phyloP scores from a whole-genome alignment of 805 yeast genomes.

The Pichia pseudocactophila region DNA sequence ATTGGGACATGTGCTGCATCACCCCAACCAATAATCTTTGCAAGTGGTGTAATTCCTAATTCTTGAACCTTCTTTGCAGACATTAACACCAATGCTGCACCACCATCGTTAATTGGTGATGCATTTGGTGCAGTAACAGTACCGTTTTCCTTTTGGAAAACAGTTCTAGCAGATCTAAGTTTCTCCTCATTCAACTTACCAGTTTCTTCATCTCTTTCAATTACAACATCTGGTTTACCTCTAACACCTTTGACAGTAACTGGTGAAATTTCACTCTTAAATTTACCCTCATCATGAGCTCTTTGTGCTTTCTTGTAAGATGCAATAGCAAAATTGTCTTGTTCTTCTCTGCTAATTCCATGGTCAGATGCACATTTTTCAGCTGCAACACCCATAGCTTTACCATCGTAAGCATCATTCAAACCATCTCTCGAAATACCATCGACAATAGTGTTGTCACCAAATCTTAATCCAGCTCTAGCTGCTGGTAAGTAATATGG shows the following conservation, averaged over 20 bases:
- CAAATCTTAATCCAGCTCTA: slow-evolving; percentile 84
- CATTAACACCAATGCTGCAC: slow-evolving; percentile 86
- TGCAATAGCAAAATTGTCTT: slow-evolving; percentile 78
- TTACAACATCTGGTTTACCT: slow-evolving; percentile 74
- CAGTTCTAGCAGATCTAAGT: slow-evolving; percentile 81
- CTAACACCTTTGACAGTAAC: slow-evolving; percentile 82
- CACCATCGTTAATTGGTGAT: slow-evolving; percentile 95
- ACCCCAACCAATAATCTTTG: slow-evolving; percentile 89
- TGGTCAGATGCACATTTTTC: slow-evolving; percentile 92
- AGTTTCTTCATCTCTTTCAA: slow-evolving; percentile 78
- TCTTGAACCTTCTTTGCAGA: slow-evolving; percentile 80
- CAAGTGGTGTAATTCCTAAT: slow-evolving; percentile 81
- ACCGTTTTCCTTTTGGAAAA: slow-evolving; percentile 88
- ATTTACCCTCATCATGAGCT: slow-evolving; percentile 78
- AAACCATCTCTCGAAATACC: slow-evolving; percentile 92
- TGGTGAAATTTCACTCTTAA: slow-evolving; percentile 74
- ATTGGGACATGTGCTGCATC: slow-evolving; percentile 95
- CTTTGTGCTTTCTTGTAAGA: slow-evolving; percentile 81
- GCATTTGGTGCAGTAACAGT: slow-evolving; percentile 97
- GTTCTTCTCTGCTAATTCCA: slow-evolving; percentile 68
- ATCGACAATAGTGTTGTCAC: slow-evolving; percentile 71
- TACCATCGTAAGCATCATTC: slow-evolving; percentile 79
- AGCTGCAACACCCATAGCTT: slow-evolving; percentile 95
- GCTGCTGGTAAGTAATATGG: slow-evolving; percentile 88
- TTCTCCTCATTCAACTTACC: slow-evolving; percentile 68